A percentile compares a stretch with the other conserved stretches of the same genome.
Conservation (phyloP, 1,139 yeast genomes). For the Yamadazyma jaroonii region DNA sequence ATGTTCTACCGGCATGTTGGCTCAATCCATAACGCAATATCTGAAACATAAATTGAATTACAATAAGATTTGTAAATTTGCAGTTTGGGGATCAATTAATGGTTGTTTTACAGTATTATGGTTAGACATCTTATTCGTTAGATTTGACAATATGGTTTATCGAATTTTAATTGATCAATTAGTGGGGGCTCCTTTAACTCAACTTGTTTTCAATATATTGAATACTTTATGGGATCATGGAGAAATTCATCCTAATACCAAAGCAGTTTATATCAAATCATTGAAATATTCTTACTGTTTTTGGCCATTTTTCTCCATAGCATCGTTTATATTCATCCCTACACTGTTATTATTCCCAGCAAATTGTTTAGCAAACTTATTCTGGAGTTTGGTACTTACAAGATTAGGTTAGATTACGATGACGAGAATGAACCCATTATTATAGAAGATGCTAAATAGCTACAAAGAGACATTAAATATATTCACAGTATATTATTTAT, state of each 20-base stretch:
- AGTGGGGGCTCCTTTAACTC: constrained; percentile 55
- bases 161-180: constrained; percentile 52
- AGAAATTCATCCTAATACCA: constrained; percentile 26
- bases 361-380: constrained; percentile 53
- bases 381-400: constrained; percentile 57
- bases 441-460: no score
- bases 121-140: constrained; percentile 47
- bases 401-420: constrained; percentile 10
- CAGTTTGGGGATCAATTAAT: constrained; percentile 61
- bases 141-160: constrained; percentile 29
- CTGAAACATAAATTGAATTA: constrained; percentile 38
- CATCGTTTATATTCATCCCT: constrained; percentile 49
- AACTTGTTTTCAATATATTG: constrained; percentile 46
- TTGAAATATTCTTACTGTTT: constrained; percentile 52
- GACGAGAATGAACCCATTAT: no score
- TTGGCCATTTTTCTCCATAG: constrained; percentile 58
- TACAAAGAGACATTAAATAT: neutral
- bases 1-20: constrained; percentile 50
- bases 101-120: constrained; percentile 57
- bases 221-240: constrained; percentile 58
- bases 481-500: neutral
- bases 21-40: constrained; percentile 56
- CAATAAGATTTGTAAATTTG: constrained; percentile 46
- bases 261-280: constrained; percentile 41
- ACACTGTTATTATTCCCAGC: constrained; percentile 51